A percentile compares a stretch with the other conserved stretches of the same genome.
phyloP scores from a whole-genome alignment of 371 early-diverging fungal species.

The Mucor piriformis region DNA sequence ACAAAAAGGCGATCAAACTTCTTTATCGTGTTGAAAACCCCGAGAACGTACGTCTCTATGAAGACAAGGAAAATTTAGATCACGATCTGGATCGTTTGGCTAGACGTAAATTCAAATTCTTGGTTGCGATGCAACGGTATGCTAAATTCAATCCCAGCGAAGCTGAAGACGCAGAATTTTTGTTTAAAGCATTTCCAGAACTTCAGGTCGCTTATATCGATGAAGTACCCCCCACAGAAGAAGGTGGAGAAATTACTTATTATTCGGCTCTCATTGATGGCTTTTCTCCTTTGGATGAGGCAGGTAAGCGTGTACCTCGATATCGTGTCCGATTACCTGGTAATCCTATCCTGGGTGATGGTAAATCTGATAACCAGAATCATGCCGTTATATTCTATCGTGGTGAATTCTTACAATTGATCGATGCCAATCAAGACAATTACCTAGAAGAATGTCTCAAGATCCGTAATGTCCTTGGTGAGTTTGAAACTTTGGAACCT shows the following conservation, averaged over 20 bases:
- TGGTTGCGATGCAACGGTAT: conserved; percentile 91
- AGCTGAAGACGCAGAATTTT: conserved; percentile 76
- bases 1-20: conserved; percentile 81
- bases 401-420: conserved; percentile 83
- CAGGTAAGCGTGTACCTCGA: conserved; percentile 71
- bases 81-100: conserved; percentile 70
- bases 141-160: conserved; percentile 77
- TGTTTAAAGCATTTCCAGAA: conserved; percentile 78
- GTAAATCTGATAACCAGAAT: conserved; percentile 92
- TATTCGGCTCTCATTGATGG: conserved; percentile 83
- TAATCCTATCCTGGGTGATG: conserved; percentile 88
- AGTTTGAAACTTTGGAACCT: conserved; percentile 80
- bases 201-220: conserved; percentile 86
- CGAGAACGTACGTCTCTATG: conserved; percentile 66
- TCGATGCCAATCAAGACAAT: conserved; percentile 94
- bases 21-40: conserved; percentile 85
- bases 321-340: conserved; percentile 85
- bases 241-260: conserved; percentile 58
- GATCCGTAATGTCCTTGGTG: conserved; percentile 83
- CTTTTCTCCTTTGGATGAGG: conserved; percentile 59
- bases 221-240: conserved; percentile 56
- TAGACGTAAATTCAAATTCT: conserved; percentile 80
- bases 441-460: conserved; percentile 90
- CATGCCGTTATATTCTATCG: conserved; percentile 84
- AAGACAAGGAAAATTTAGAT: conserved; percentile 68